Conservation (phyloP, 2,329 filamentous ascomycete species). For the Ophiocordyceps sinensis region DNA sequence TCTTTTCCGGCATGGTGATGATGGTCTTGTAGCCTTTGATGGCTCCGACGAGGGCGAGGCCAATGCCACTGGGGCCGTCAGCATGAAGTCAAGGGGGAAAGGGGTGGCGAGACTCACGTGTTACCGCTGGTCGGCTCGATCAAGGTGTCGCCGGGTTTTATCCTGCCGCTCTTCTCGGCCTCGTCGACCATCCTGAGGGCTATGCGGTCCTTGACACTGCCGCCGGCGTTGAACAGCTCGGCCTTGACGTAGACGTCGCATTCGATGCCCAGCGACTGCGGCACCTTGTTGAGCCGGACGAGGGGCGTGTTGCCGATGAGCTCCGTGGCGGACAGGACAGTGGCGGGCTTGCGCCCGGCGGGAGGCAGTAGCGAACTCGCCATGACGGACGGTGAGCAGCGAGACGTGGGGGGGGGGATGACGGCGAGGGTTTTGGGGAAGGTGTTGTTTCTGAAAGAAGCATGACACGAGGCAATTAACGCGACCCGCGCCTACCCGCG, state of each 20-base stretch:
- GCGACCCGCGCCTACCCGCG: constrained; percentile 12
- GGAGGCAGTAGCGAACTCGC: constrained; percentile 12
- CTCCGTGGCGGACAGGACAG: constrained; percentile 54
- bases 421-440: not conserved
- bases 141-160: constrained; percentile 92
- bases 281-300: constrained; percentile 83
- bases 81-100: not conserved
- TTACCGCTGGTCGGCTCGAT: constrained; percentile 98
- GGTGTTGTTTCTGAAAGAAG: not conserved
- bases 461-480: not conserved
- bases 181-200: constrained; percentile 95
- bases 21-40: constrained; percentile 98
- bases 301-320: constrained; percentile 95
- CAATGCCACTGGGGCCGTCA: constrained; percentile 50
- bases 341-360: constrained; percentile 17
- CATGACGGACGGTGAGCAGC: constrained; percentile 4
- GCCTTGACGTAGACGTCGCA: constrained; percentile 83
- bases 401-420: not conserved
- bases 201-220: constrained; percentile 89
- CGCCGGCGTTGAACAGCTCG: constrained; percentile 87
- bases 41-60: constrained; percentile 81
- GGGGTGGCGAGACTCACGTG: constrained; percentile 34
- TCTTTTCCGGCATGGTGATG: constrained; percentile 97
- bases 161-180: constrained; percentile 78
- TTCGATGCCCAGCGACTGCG: constrained; percentile 78